A percentile compares a stretch with the other conserved stretches of the same genome.
Evolutionary conservation across 352 stramenopile genomes (phyloP).

Genomic region (Hyphochytrium catenoides): DNA sequence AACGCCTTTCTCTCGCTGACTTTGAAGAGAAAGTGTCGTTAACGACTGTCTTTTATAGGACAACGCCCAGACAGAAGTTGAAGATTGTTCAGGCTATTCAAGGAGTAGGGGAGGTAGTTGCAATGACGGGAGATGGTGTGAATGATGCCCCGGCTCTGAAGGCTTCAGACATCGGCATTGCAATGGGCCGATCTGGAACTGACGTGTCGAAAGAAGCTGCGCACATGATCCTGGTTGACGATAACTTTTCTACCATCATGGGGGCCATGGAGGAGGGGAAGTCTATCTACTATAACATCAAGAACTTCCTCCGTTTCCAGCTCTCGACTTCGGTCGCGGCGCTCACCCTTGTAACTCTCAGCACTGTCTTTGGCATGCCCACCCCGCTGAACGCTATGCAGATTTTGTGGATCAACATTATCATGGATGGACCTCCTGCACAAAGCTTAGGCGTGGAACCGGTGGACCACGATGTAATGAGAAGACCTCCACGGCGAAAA

Average conservation of each 20-base stretch:
- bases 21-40: conserved; percentile 54
- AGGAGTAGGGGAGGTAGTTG: conserved; percentile 50
- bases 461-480: conserved; percentile 53
- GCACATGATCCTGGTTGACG: conserved; percentile 92
- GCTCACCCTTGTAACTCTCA: conserved; percentile 55
- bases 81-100: conserved; percentile 82
- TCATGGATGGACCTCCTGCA: conserved; percentile 77
- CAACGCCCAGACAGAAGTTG: conserved; percentile 81
- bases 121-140: conserved; percentile 97
- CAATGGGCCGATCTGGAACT: conserved; percentile 92
- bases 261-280: conserved; percentile 81
- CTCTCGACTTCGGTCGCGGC: conserved; percentile 91
- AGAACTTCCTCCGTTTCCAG: conserved; percentile 95
- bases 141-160: conserved; percentile 96
- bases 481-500: conserved; percentile 41
- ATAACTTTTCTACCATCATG: conserved; percentile 96
- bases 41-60: conserved; percentile 84
- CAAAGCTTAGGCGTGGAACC: conserved; percentile 62
- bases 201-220: conserved; percentile 94
- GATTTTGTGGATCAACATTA: conserved; percentile 97
- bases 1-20: conserved; percentile 60
- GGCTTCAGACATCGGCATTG: conserved; percentile 83
- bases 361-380: conserved; percentile 25
- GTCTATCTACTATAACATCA: conserved; percentile 92
- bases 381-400: conserved; percentile 81